Conservation (phyloP, 2,329 filamentous ascomycete species). For the Lachnellula cervina region DNA sequence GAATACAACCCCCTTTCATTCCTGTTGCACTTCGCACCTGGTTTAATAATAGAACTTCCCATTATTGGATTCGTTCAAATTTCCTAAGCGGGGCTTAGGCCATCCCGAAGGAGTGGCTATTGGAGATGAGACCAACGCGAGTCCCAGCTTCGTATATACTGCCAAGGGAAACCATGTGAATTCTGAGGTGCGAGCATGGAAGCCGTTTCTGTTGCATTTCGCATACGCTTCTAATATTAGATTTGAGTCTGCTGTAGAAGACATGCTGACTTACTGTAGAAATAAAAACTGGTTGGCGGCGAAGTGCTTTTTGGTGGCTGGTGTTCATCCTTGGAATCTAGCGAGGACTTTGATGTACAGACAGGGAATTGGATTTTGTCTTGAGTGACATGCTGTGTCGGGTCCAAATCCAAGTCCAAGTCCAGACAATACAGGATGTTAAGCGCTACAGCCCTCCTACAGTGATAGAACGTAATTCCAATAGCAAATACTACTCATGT, state of each 20-base stretch:
- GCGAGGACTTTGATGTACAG: background rate
- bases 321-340: background rate
- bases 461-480: background rate
- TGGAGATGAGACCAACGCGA: too few species aligned
- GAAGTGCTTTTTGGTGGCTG: background rate
- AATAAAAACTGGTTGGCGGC: background rate
- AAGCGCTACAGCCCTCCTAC: background rate
- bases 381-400: background rate
- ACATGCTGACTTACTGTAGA: background rate
- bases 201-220: background rate
- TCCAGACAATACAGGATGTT: background rate
- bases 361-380: background rate
- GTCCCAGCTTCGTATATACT: too few species aligned
- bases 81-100: too few species aligned
- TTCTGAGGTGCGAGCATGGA: background rate
- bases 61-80: too few species aligned
- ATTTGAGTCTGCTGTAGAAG: background rate
- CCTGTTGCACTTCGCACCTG: too few species aligned
- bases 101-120: too few species aligned
- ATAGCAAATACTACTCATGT: background rate
- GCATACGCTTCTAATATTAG: background rate
- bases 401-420: background rate
- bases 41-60: too few species aligned
- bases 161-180: background rate
- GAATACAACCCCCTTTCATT: too few species aligned